A percentile compares a stretch with the other conserved stretches of the same genome.
phyloP scores from a whole-genome alignment of 257 asterid genomes.

The Nicotiana knightiana region DNA sequence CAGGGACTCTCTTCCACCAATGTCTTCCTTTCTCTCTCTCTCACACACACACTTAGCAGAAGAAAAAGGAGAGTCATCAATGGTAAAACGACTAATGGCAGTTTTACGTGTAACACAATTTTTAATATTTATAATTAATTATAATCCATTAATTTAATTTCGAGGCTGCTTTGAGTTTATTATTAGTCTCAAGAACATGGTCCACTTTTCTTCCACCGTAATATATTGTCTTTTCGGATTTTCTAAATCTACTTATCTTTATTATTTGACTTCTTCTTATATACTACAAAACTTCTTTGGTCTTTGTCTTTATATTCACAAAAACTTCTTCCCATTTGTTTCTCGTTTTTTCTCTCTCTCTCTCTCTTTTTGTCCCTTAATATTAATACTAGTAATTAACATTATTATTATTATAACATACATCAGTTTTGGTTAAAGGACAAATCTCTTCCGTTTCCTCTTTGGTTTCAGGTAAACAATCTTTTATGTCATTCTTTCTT shows the following conservation, averaged over 20 bases:
- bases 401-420: not conserved
- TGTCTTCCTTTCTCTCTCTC: not conserved
- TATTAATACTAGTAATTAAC: not conserved
- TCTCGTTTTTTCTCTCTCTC: not conserved
- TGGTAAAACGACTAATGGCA: constrained; percentile 4
- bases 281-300: not conserved
- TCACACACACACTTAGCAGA: not conserved
- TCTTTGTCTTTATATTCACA: constrained; percentile 5
- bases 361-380: no score
- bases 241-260: not conserved
- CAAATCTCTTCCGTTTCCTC: not conserved
- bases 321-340: not conserved
- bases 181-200: constrained; percentile 25
- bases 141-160: not conserved
- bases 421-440: not conserved
- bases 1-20: not conserved
- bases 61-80: not conserved
- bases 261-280: not conserved
- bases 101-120: not conserved
- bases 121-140: not conserved
- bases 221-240: not conserved
- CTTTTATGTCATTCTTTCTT: not conserved
- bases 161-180: not conserved
- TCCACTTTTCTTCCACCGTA: constrained; percentile 58
- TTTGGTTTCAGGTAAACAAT: constrained; percentile 2